Evolutionary conservation across 495 filamentous ascomycete genomes (phyloP).

Genomic region (Aspergillus cavernicola): DNA sequence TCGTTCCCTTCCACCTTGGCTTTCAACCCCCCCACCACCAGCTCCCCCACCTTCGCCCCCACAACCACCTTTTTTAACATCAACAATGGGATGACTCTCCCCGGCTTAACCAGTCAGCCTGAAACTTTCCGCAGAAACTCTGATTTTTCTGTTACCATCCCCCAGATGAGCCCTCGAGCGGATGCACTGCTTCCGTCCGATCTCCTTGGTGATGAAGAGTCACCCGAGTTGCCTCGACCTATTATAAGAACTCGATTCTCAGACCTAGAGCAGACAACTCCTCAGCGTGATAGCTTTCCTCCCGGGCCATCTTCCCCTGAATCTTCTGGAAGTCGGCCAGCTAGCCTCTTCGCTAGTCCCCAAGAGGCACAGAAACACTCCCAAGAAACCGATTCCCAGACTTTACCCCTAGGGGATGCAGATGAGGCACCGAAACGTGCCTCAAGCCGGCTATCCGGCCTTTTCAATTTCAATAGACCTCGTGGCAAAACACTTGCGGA

Average conservation of each 20-base stretch:
- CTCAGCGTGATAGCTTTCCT: constrained; percentile 34
- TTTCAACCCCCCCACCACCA: constrained; percentile 43
- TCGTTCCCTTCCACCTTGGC: constrained; percentile 36
- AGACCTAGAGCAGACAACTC: constrained; percentile 32
- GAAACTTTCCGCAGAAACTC: constrained; percentile 39
- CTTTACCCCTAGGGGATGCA: constrained; percentile 32
- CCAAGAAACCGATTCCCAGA: constrained; percentile 32
- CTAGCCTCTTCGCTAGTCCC: constrained; percentile 65
- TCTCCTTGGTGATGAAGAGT: constrained; percentile 74
- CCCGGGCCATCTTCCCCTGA: constrained; percentile 65
- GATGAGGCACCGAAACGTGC: constrained; percentile 47
- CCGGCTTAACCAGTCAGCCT: constrained; percentile 34
- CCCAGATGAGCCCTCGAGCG: constrained; percentile 78
- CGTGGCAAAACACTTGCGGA: constrained; percentile 68
- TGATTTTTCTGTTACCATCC: constrained; percentile 53
- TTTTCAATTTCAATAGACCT: constrained; percentile 67
- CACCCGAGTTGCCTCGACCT: constrained; percentile 48
- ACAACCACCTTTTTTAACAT: constrained; percentile 55
- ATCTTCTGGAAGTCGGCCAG: constrained; percentile 60
- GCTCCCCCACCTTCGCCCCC: constrained; percentile 47
- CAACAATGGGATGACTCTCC: constrained; percentile 53
- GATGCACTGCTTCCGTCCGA: constrained; percentile 74
- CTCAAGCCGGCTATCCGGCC: constrained; percentile 51
- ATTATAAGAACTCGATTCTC: constrained; percentile 37
- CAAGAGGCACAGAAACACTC: constrained; percentile 58